Base-by-base conservation (phyloP, 768 basidiomycete genomes). In the Omphalotus guepiniiformis region DNA sequence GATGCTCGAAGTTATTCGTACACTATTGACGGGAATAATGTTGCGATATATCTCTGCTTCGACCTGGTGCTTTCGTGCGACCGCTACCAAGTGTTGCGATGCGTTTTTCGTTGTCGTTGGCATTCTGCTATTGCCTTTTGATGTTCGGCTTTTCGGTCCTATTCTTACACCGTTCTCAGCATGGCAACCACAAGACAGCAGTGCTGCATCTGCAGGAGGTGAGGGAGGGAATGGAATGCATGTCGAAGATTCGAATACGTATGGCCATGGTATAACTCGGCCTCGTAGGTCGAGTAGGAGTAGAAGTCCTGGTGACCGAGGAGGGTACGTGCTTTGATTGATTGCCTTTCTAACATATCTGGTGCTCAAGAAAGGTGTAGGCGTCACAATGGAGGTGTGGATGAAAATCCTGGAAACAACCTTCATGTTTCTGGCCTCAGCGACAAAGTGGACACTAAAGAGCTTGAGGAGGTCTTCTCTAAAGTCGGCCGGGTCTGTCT, bases 391-490 rank as follows among this genome's bases (percentile, higher is more conserved):
- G 63, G 57, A 53, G 85, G 82, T 49, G 69, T 70, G 63, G 75
- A 73, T 46, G 74, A 83, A 28, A 83, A 83, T 58, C 82, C 81
- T 6, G 82, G 82, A 49, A 84, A 83, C 58, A 83, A 83, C 58
- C 67, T 80, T 13, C 77, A 80, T 51, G 74, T 83, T 53, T 82
- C 82, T 19, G 75, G 79, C 21, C 66, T 84, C 26, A 75, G 73
- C 39, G 74, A 74, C 54, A 71, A 68, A 57, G 68, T 79, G 48
- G 92, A 93, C 59, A 88, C 87, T 28, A 82, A 87, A 46, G 86
- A 91, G 57, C 85, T 99, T 47, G 93, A 96, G 66, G 79, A 82
- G 12, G 80, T 82, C 6, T 99, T 99, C 63, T 75, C 80, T 51
- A 94, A 93, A 68, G 80, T 85, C 67, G 96, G 96, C 47, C 75